Percentiles rank a stretch among this genome's conserved stretches.
Evolutionary conservation across 495 filamentous ascomycete species (phyloP).

Genomic region (Lophiotrema nucula): DNA sequence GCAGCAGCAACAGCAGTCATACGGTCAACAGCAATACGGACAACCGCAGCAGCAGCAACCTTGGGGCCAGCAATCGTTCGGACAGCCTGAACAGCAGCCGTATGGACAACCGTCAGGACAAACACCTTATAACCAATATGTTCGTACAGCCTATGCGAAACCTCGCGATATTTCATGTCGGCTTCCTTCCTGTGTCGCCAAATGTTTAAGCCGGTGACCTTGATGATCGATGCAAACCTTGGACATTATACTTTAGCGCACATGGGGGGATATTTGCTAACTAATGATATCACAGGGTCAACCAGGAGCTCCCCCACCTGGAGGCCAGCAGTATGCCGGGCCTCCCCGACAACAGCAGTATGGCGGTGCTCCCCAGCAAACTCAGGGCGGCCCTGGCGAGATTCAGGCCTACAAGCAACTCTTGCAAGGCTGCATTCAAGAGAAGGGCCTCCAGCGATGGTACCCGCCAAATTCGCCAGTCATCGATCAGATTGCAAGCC

Average conservation of each 20-base stretch:
- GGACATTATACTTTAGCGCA: neutral
- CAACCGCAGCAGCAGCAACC: slow-evolving; percentile 14
- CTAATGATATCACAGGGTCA: neutral
- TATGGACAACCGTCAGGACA: slow-evolving; percentile 23
- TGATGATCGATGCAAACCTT: neutral
- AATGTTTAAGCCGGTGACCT: no score
- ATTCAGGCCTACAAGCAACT: slow-evolving; percentile 53
- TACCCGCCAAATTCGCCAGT: slow-evolving; percentile 55
- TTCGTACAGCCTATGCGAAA: neutral
- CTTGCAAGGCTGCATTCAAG: slow-evolving; percentile 54
- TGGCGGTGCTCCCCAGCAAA: slow-evolving; percentile 12
- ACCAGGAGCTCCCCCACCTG: slow-evolving; percentile 16
- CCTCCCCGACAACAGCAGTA: neutral
- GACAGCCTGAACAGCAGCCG: slow-evolving; percentile 16
- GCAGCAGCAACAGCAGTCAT: slow-evolving; percentile 14
- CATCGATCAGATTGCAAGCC: slow-evolving; percentile 45
- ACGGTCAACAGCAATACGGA: slow-evolving; percentile 21
- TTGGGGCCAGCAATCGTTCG: slow-evolving; percentile 1
- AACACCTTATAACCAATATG: slow-evolving; percentile 5
- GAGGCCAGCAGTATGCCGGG: slow-evolving; percentile 19
- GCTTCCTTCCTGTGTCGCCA: no score
- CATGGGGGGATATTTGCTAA: neutral
- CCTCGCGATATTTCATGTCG: no score
- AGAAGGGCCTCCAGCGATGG: slow-evolving; percentile 57
- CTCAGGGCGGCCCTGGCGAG: slow-evolving; percentile 48